Evolutionary conservation across 2,329 filamentous ascomycete species (phyloP), one percentile per base, ranked within the genome.

Genomic region (Botryotinia narcissicola): DNA sequence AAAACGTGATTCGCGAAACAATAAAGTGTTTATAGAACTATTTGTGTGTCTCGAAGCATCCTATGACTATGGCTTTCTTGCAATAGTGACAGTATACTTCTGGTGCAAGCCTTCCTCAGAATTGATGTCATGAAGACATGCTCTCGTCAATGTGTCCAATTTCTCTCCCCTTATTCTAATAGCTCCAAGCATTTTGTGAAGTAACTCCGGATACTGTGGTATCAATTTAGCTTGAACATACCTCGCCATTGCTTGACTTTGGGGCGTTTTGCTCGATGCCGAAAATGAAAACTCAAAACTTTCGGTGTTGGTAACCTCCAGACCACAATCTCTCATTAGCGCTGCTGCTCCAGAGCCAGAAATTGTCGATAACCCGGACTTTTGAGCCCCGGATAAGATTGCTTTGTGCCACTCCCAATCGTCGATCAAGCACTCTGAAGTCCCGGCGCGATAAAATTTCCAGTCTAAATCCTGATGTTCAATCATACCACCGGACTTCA

Each of bases 391-490:
- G n/a, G 62, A 68, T 14, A 72, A 54, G 12, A 72, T 46, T 18
- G 46, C 22, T 69, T 59, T 46, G 29, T 69, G 71, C 71, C 62
- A 72, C 18, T 72, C 62, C 62, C 62, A 72, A 22, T 60, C 35
- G 44, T 72, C 40, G 10, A 62, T 72, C 29, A 68, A 37, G 14
- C 51, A 72, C 12, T 59, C 62, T 46, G 40, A 48, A 4, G 70
- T 68, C 22, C 62, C 70, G 44, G n/a, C 70, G 20, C 70, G 62
- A 35, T 72, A 72, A 29, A 72, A 72, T 40, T 72, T 68, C 70
- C 62, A 72, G 20, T 72, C 70, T n/a, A 72, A 37, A 46, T 72
- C 70, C 51, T 72, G 62, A n/a, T 72, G 70, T n/a, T 72, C 70
- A 48, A 72, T 72, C 9, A 60, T 67, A 4, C 40, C 70, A 48